phyloP scores from a whole-genome alignment of 2,329 filamentous ascomycete genomes.

The Aspergillus sp. region DNA sequence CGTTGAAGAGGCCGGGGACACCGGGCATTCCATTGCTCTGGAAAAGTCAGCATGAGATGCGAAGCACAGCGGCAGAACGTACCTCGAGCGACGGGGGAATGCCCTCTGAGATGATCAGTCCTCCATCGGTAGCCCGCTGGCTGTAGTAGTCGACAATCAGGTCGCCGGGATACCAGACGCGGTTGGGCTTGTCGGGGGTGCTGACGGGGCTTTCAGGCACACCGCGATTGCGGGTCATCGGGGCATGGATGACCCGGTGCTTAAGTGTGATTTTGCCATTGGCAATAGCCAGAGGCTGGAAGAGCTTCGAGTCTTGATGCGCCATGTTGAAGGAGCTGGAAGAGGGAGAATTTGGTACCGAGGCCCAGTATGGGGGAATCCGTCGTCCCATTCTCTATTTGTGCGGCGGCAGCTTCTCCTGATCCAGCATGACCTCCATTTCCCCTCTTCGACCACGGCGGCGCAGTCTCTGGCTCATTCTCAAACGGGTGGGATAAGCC shows the following conservation, averaged over 20 bases:
- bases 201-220: constrained; percentile 45
- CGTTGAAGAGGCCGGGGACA: constrained; percentile 34
- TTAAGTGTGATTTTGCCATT: constrained; percentile 51
- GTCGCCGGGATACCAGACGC: constrained; percentile 51
- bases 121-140: constrained; percentile 39
- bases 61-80: constrained; percentile 10
- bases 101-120: constrained; percentile 39
- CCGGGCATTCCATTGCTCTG: constrained; percentile 42
- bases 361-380: too few relatives aligned
- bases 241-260: constrained; percentile 54
- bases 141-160: constrained; percentile 42
- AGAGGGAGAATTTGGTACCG: neutral
- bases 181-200: constrained; percentile 49
- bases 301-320: constrained; percentile 38
- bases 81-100: constrained; percentile 42
- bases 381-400: neutral
- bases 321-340: neutral
- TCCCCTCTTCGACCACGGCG: neutral
- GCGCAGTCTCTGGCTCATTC: neutral
- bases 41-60: neutral
- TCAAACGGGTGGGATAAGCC: neutral
- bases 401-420: neutral
- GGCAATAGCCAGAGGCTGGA: constrained; percentile 45
- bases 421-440: neutral
- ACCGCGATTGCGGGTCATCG: constrained; percentile 56